Evolutionary conservation across 352 stramenopile species (phyloP).

Genomic region (Phytopythium oedochilum): DNA sequence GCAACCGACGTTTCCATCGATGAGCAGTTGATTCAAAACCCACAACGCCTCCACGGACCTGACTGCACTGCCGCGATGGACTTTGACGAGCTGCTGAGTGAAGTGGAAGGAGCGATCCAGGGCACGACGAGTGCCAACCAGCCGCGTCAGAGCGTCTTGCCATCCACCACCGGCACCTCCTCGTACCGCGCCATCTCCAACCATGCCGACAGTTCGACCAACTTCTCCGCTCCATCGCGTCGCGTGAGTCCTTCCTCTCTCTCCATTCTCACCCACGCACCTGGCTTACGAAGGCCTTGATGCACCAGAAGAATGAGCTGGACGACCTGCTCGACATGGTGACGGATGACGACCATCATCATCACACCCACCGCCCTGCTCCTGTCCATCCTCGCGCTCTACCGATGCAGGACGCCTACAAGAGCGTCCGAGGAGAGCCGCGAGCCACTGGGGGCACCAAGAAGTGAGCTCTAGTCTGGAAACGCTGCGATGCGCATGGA

Average conservation of each 20-base stretch:
- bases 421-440: slow-evolving; percentile 20
- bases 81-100: slow-evolving; percentile 65
- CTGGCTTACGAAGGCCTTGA: background rate
- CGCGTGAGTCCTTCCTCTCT: slow-evolving; percentile 4
- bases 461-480: slow-evolving; percentile 35
- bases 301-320: slow-evolving; percentile 40
- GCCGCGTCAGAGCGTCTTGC: slow-evolving; percentile 6
- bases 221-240: background rate
- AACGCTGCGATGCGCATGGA: too few species aligned
- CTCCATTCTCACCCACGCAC: background rate
- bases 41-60: too few species aligned
- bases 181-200: slow-evolving; percentile 12
- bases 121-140: slow-evolving; percentile 15
- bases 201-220: background rate
- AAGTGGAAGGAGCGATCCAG: slow-evolving; percentile 65
- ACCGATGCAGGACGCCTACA: background rate
- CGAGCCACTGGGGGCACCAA: slow-evolving; percentile 37
- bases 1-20: background rate
- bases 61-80: too few species aligned
- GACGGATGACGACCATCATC: slow-evolving; percentile 21
- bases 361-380: slow-evolving; percentile 18
- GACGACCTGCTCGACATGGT: slow-evolving; percentile 74
- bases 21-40: too few species aligned
- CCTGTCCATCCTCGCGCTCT: background rate
- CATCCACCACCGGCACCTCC: slow-evolving; percentile 1